phyloP scores from a whole-genome alignment of 2,329 filamentous ascomycete genomes.

The Fusarium compactum region DNA sequence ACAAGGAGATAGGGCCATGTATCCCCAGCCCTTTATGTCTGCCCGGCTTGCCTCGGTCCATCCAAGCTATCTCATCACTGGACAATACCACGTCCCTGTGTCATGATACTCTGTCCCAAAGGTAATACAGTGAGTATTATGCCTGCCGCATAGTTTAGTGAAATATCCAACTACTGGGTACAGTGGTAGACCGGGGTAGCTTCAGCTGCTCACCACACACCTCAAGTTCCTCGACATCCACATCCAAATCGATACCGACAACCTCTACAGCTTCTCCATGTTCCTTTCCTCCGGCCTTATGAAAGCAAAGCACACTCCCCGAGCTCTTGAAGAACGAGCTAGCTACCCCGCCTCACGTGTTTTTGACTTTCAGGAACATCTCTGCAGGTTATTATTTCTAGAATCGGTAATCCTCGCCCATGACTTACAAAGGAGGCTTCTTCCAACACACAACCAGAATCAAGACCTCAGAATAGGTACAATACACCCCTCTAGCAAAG shows the following conservation, averaged over 20 bases:
- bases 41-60: constrained; percentile 30
- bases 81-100: neutral
- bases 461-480: neutral
- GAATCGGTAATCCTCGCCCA: constrained; percentile 17
- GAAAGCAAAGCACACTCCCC: constrained; percentile 17
- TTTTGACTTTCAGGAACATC: constrained; percentile 10
- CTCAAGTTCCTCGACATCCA: constrained; percentile 14
- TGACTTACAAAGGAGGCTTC: neutral
- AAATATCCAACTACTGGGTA: neutral
- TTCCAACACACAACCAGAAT: neutral
- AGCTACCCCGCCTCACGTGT: constrained; percentile 36
- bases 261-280: constrained; percentile 6
- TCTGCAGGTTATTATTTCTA: constrained; percentile 7
- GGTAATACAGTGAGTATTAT: neutral
- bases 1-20: constrained; percentile 9
- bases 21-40: neutral
- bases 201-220: constrained; percentile 11
- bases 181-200: constrained; percentile 11
- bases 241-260: neutral
- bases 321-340: constrained; percentile 10
- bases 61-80: neutral
- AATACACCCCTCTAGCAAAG: constrained; percentile 16
- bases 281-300: constrained; percentile 28
- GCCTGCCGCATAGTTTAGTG: constrained; percentile 6
- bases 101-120: neutral